phyloP scores from a whole-genome alignment of 1,139 yeast species.

The Blastobotrys apis region DNA sequence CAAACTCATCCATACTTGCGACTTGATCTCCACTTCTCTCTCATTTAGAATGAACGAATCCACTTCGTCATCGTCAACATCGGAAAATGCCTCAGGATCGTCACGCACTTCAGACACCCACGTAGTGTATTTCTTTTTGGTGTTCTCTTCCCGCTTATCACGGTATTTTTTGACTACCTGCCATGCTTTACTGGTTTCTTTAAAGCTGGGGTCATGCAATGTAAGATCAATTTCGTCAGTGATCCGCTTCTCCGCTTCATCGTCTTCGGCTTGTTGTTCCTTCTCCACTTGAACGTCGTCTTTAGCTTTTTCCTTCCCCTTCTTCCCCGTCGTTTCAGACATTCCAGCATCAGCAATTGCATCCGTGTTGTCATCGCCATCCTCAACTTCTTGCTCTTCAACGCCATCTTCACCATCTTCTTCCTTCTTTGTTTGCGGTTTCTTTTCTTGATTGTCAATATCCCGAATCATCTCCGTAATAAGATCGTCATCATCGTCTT shows the following conservation, averaged over 20 bases:
- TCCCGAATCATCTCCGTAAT: slow-evolving; percentile 14
- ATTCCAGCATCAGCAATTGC: slow-evolving; percentile 16
- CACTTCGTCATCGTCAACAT: slow-evolving; percentile 79
- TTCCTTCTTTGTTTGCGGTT: not conserved
- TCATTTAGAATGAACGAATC: slow-evolving; percentile 55
- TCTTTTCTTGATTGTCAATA: slow-evolving; percentile 7
- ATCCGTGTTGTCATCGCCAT: slow-evolving; percentile 14
- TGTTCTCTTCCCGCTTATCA: slow-evolving; percentile 5
- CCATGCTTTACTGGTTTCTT: slow-evolving; percentile 16
- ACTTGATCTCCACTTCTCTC: slow-evolving; percentile 66
- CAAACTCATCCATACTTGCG: slow-evolving; percentile 80
- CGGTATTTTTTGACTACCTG: slow-evolving; percentile 10
- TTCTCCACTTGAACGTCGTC: not conserved
- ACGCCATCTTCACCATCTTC: slow-evolving; percentile 6
- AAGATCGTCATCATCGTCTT: slow-evolving; percentile 8
- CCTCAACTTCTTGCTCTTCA: slow-evolving; percentile 11
- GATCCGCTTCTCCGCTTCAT: slow-evolving; percentile 20
- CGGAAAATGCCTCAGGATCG: slow-evolving; percentile 59
- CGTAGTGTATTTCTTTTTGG: not conserved
- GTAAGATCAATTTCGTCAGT: slow-evolving; percentile 23
- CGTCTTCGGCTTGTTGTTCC: slow-evolving; percentile 13
- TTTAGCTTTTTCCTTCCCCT: slow-evolving; percentile 4
- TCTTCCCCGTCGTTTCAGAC: not conserved
- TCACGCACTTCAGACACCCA: slow-evolving; percentile 50
- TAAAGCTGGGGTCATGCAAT: slow-evolving; percentile 20